Evolutionary conservation across 1,284 basidiomycete genomes (phyloP).

Genomic region (Trichosporon coremiiforme): DNA sequence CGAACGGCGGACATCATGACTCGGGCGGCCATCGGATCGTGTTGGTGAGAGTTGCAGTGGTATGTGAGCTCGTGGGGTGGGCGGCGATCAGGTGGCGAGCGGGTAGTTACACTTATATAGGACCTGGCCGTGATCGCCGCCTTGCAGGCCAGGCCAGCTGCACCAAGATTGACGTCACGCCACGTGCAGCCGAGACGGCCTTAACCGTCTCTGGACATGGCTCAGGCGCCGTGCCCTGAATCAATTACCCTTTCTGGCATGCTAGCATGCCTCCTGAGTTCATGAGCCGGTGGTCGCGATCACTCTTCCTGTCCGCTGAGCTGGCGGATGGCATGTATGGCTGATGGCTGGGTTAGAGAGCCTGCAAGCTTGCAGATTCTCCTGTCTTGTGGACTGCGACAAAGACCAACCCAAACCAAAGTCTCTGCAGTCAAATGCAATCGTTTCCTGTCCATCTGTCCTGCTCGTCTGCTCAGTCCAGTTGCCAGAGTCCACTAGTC

Average conservation of each 20-base stretch:
- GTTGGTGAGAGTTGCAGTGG: not conserved
- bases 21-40: constrained; percentile 28
- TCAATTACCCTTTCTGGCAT: not conserved
- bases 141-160: not conserved
- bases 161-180: not conserved
- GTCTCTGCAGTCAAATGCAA: no score
- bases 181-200: not conserved
- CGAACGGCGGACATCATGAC: constrained; percentile 47
- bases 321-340: no score
- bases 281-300: no score
- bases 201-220: not conserved
- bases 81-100: not conserved
- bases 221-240: not conserved
- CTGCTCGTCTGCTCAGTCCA: no score
- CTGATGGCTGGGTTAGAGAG: no score
- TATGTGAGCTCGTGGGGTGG: not conserved
- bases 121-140: not conserved
- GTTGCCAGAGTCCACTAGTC: not conserved
- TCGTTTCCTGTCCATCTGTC: no score
- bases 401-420: no score
- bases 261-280: not conserved
- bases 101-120: not conserved
- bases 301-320: no score
- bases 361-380: no score
- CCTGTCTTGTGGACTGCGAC: no score